Base-by-base conservation (phyloP, 371 early-diverging fungal genomes). In the Mucor irregularis region DNA sequence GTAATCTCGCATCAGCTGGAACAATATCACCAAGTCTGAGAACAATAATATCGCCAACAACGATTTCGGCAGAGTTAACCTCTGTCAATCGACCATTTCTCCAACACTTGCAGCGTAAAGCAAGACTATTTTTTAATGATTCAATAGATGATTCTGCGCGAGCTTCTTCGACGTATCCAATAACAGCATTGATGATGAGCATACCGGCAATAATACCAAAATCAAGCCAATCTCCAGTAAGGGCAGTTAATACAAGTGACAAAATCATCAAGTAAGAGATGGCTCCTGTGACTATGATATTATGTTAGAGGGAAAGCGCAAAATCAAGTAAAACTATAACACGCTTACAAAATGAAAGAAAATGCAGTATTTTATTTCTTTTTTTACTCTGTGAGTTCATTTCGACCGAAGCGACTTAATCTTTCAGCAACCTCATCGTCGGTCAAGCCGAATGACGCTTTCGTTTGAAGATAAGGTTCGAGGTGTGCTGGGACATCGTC, bases 11-110 rank as follows among this genome's bases (percentile, higher is more conserved):
- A 62, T 97, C 98, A 10, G 97, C 98, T 29, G 96, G 95, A 28
- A 97, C 78, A 60, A 94, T 95, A 68, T 96, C 96, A 44, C 98
- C 98, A 31, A 94, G 69, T 38, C 93, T 86, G 5, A 96, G 78
- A 2, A 89, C 87, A 55, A 98, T 84, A 24, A 96, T 70, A 61
- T 98, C 96, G 29, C 96, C 96, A 3, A 95, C 92, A 11, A 90
- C 88, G 24, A 95, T 75, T 6, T 83, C 77, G 30, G 70, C 62
- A 9, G 94, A 84, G 22, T 91, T 90, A 4, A 95, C 76, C 52
- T 94, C 95, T 35, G 78, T 71, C 29, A 94, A 73, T 51, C 77
- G 60, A 25, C 90, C 88, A 62, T 93, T 84, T 57, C 97, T 80
- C 83, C 84, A 90, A 53, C 82, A 87, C 5, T 86, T 82, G 30